These are phyloP conservation scores for Dendrobium officinale DNA, from an alignment of 106 monocot species.

Conservation along the genomic window DNA sequence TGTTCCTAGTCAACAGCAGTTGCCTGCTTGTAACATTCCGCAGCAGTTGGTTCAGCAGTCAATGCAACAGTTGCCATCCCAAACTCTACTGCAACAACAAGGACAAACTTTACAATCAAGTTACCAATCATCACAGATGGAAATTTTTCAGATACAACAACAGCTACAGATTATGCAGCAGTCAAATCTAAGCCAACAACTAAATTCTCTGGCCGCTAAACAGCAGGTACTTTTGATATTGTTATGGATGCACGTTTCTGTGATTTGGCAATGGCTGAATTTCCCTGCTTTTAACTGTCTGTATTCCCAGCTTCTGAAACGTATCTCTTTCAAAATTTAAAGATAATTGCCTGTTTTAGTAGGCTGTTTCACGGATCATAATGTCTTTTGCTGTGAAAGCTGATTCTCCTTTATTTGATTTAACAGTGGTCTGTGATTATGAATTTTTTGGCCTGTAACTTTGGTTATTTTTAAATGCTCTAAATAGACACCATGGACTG, in stretches of 20 bases:
- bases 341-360: background rate
- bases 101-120: slow-evolving; percentile 70
- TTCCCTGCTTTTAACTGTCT: background rate
- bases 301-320: background rate
- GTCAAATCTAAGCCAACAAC: slow-evolving; percentile 15
- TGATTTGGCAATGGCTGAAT: background rate
- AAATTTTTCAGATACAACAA: slow-evolving; percentile 71
- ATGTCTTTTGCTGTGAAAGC: background rate
- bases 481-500: slow-evolving; percentile 40
- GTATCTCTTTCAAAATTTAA: background rate
- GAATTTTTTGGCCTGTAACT: background rate
- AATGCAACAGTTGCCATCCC: slow-evolving; percentile 46
- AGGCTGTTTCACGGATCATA: background rate
- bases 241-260: background rate
- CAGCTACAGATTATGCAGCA: slow-evolving; percentile 84
- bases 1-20: slow-evolving; percentile 45
- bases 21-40: slow-evolving; percentile 28
- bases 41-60: slow-evolving; percentile 58
- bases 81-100: slow-evolving; percentile 70
- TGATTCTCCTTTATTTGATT: background rate
- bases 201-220: slow-evolving; percentile 39
- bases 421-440: background rate
- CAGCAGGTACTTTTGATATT: slow-evolving; percentile 46
- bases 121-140: slow-evolving; percentile 78
- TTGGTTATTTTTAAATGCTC: slow-evolving; percentile 8